Evolutionary conservation across 441 rosid genomes (phyloP).

Genomic region (Mallotus japonicus): DNA sequence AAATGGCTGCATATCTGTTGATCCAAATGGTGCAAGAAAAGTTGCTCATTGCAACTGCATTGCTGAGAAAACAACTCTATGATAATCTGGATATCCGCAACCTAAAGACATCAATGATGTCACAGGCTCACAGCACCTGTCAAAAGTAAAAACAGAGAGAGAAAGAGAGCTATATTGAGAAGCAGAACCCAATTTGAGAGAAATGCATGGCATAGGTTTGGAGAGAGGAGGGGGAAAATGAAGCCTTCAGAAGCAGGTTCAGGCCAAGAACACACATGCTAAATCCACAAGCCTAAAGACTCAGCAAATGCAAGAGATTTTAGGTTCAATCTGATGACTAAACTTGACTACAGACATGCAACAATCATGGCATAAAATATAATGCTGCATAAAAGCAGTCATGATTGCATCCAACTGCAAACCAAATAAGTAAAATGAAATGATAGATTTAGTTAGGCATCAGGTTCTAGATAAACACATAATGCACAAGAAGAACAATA

Average conservation of each 20-base stretch:
- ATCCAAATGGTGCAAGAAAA: not conserved
- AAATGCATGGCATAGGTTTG: not conserved
- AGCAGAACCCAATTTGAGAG: not conserved
- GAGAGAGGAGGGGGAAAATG: not conserved
- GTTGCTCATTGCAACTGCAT: not conserved
- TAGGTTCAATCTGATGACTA: not conserved
- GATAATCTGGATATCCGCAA: not conserved
- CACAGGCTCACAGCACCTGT: not conserved
- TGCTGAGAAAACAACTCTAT: not conserved
- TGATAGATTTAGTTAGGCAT: not conserved
- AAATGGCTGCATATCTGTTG: not conserved
- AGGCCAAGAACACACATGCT: no score
- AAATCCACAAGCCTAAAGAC: no score
- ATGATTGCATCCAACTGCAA: not conserved
- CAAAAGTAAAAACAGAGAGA: not conserved
- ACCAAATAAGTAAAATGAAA: no score
- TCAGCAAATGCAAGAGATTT: no score
- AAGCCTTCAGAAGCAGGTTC: not conserved
- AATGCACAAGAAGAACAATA: not conserved
- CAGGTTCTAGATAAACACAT: not conserved
- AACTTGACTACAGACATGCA: not conserved
- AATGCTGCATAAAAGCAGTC: not conserved
- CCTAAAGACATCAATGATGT: not conserved
- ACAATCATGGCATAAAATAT: not conserved
- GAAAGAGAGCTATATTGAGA: not conserved